A percentile compares a stretch with the other conserved stretches of the same genome.
phyloP scores from a whole-genome alignment of 345 rosid species.

The Syzygium aqueum region DNA sequence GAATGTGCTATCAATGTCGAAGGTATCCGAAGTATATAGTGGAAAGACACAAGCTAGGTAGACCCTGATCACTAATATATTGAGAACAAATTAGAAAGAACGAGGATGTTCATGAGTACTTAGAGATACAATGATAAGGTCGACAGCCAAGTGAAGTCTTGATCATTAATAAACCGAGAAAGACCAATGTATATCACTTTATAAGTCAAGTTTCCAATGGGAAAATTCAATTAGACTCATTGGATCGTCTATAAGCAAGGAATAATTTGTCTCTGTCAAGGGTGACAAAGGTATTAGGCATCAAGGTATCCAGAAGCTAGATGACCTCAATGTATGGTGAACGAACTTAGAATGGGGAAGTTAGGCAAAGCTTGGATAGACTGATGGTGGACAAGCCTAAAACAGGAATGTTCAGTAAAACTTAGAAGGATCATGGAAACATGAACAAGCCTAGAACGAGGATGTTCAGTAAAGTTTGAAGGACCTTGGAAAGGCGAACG shows the following conservation, averaged over 20 bases:
- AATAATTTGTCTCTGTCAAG: not conserved
- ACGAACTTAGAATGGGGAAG: not conserved
- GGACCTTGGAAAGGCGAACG: too few species aligned
- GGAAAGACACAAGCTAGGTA: not conserved
- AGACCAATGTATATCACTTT: not conserved
- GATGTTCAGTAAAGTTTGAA: too few species aligned
- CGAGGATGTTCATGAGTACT: not conserved
- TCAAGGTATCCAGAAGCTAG: not conserved
- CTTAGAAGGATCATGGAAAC: too few species aligned
- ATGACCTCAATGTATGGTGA: not conserved
- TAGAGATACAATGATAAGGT: not conserved
- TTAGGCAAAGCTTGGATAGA: not conserved
- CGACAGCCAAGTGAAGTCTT: not conserved
- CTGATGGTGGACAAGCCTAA: too few species aligned
- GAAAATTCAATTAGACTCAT: not conserved
- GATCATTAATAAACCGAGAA: not conserved
- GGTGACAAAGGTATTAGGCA: not conserved
- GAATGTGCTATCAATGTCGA: not conserved
- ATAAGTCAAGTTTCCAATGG: not conserved
- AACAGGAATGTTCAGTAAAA: too few species aligned
- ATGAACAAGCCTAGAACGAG: too few species aligned
- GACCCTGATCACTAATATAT: not conserved
- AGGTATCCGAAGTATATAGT: not conserved
- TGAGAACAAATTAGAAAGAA: not conserved
- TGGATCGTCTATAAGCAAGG: not conserved